Evolutionary conservation across 1,284 basidiomycete species (phyloP).

Genomic region (Ustilago curta): DNA sequence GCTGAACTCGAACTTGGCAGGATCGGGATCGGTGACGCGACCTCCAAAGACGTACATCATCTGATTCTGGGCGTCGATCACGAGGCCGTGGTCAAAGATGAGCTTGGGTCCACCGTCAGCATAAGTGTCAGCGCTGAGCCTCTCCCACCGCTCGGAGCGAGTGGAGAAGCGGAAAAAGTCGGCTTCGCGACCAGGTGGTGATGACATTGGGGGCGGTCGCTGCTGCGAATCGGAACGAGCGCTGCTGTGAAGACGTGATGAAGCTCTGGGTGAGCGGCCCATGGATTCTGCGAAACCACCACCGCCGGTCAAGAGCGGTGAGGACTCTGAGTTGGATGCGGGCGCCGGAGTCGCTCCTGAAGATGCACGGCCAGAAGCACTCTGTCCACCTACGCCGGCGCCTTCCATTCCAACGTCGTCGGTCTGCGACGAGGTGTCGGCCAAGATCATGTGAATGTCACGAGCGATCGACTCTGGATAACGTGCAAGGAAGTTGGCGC

Average conservation of each 20-base stretch:
- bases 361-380: conserved; percentile 10
- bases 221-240: conserved; percentile 33
- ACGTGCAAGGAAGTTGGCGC: conserved; percentile 39
- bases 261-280: conserved; percentile 25
- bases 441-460: conserved; percentile 44
- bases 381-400: conserved; percentile 20
- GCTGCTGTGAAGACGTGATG: conserved; percentile 24
- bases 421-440: conserved; percentile 19
- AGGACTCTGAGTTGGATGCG: conserved; percentile 32
- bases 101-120: conserved; percentile 78
- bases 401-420: conserved; percentile 41
- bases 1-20: conserved; percentile 57
- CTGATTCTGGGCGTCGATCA: conserved; percentile 78
- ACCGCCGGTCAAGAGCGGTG: conserved; percentile 22
- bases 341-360: conserved; percentile 24
- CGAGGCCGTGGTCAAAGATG: conserved; percentile 84
- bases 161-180: conserved; percentile 70
- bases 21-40: conserved; percentile 75
- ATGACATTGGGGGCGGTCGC: conserved; percentile 19
- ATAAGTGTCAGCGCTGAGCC: conserved; percentile 64
- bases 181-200: conserved; percentile 45
- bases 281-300: conserved; percentile 9
- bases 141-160: conserved; percentile 65
- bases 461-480: conserved; percentile 44
- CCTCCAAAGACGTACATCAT: conserved; percentile 83